Evolutionary conservation across 441 rosid species (phyloP), one percentile per base, ranked within the genome.

Genomic region (Theobroma grandiflorum): DNA sequence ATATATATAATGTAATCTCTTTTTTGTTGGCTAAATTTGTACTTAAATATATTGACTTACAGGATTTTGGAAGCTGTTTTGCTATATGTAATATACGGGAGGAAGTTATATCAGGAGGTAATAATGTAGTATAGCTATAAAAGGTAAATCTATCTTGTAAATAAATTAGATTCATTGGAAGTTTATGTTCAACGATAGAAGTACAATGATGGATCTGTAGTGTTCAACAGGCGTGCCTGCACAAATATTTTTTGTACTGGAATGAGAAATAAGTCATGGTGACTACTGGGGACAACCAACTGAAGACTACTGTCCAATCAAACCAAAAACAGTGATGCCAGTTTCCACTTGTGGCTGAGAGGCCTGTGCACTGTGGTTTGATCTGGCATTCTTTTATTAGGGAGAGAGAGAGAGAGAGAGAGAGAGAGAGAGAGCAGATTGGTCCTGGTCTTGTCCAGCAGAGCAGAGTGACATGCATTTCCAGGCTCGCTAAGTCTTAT

Each of bases 31-130:
- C 20, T 33, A n/a, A 20, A 43, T 22, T 45, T 71, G 75, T 71
- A 71, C 38, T 20, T 37, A 18, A 37, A 38, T 52, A 72, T 35
- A 8, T 18, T 35, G 22, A 9, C 35, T 9, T 58, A 58, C 33
- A 52, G n/a, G 76, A 73, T 73, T n/a, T 73, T 73, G 49, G 64
- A 57, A 53, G 43, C 55, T 53, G n/a, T 52, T 31, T 52, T 55
- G 33, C 14, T 38, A 35, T 72, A 50, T 73, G 63, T 72, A 73
- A 55, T 55, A 73, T 73, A 73, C 31, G 31, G 31, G 10, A 68
- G 72, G n/a, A 18, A 22, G 22, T 74, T 72, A 3, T 37, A 55
- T 74, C 35, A 26, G 72, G 6, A 64, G 11, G 33, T 22, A 43
- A 66, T 38, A 66, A 58, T n/a, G 33, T 40, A 66, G 16, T 40